Base-by-base conservation (phyloP, 2,329 filamentous ascomycete genomes). In the Cladosporium sp. region DNA sequence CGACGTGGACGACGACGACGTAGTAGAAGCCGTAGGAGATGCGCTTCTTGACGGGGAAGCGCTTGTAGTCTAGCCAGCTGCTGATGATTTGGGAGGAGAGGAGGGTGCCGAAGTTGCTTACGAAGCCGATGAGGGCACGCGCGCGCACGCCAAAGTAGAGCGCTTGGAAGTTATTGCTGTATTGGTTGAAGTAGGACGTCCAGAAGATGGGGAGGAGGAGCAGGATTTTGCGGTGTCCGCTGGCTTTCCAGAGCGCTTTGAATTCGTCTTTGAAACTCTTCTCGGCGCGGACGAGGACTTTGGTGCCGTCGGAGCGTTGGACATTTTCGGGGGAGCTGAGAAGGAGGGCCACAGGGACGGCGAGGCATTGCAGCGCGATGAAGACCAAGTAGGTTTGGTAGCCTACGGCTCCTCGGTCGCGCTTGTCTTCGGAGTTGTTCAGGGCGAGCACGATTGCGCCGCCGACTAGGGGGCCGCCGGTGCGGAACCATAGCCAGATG, bases 401-500 rank as follows among this genome's bases (percentile, higher is more conserved):
- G 1, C 62, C 62, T 3, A 69, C 62, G 29, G 64, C 64, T 25
- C 65, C 65, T 41, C 64, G 64, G 45, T 58, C 58, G 38, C 62
- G 62, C n/a, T 59, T 56, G 40, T 77, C 75, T 11, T 76, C 61
- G 3, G 62, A 71, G 22, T 77, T 61, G 51, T 77, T 77, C 16
- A 77, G 61, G 1, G 61, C 72, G 15, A 78, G 62, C 0, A 73
- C 69, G 40, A 78, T 73, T 1, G 71, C 66, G 15, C 73, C 72
- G 9, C 75, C 74, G 0, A 77, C 50, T 1, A 78, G 62, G 38
- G 73, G 75, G 0, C 77, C 77, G 2, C 72, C 69, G 0, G 71
- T 77, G 7, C 77, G 68, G 54, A 77, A 78, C 69, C 72, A 75
- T 2, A 74, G 63, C 72, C 71, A 73, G 54, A 72, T 71, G 33